Evolutionary conservation across 371 early-diverging fungal species (phyloP).

Genomic region (Saksenaea oblongispora): DNA sequence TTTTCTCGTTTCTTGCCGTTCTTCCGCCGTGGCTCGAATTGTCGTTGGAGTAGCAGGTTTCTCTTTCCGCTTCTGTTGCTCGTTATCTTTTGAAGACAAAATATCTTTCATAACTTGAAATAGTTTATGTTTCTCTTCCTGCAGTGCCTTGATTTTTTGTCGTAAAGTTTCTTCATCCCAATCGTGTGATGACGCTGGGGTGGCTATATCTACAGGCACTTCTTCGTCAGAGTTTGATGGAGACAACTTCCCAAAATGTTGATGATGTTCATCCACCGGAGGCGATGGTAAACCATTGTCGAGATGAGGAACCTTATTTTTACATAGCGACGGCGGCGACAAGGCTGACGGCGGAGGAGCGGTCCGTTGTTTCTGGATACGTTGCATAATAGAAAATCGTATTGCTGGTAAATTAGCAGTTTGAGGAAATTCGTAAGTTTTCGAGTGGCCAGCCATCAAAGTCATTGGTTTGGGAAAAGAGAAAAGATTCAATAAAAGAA

Average conservation of each 20-base stretch:
- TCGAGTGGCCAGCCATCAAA: neutral
- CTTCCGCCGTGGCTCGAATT: neutral
- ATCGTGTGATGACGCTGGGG: conserved; percentile 1
- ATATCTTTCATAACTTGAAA: conserved; percentile 44
- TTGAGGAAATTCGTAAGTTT: conserved; percentile 32
- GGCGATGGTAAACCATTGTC: conserved; percentile 47
- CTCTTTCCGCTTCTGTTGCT: neutral
- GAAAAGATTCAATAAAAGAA: neutral
- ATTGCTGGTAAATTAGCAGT: conserved; percentile 39
- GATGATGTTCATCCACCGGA: conserved; percentile 26
- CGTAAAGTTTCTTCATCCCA: conserved; percentile 29
- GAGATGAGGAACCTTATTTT: conserved; percentile 14
- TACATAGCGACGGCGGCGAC: neutral
- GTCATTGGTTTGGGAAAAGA: neutral
- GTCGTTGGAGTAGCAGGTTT: neutral
- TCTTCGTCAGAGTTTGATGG: conserved; percentile 17
- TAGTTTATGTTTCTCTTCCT: conserved; percentile 41
- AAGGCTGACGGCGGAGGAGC: conserved; percentile 7
- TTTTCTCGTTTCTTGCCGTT: conserved; percentile 3
- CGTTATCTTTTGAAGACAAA: conserved; percentile 13
- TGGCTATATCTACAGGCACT: neutral
- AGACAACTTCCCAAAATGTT: conserved; percentile 11
- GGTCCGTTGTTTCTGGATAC: conserved; percentile 32
- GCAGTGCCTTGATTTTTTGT: conserved; percentile 30
- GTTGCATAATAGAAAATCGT: conserved; percentile 32